Evolutionary conservation across 1,139 yeast species (phyloP).

Genomic region (Trichomonascaceae sp.): DNA sequence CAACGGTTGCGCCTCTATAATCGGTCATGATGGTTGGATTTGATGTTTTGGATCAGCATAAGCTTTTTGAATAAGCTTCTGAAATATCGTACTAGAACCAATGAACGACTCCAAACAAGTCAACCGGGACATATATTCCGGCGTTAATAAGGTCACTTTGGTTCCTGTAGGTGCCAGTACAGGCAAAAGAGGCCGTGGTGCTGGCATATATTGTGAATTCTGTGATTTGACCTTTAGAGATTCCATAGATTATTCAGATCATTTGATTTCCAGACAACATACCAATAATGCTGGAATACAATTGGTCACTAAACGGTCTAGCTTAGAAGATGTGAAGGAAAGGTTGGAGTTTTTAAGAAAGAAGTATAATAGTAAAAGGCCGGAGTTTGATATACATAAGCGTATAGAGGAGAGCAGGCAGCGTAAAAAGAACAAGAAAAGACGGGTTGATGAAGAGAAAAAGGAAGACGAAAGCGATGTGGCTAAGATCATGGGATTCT

Average conservation of each 20-base stretch:
- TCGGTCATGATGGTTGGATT: conserved; percentile 5
- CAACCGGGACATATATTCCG: conserved; percentile 30
- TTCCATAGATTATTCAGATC: conserved; percentile 74
- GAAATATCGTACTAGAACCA: no score
- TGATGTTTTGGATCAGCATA: not conserved
- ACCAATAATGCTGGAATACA: conserved; percentile 30
- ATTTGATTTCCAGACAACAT: conserved; percentile 58
- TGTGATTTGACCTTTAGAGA: conserved; percentile 80
- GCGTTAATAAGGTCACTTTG: conserved; percentile 42
- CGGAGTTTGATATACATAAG: conserved; percentile 39
- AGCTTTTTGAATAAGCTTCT: not conserved
- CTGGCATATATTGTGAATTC: conserved; percentile 77
- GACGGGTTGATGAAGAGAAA: conserved; percentile 23
- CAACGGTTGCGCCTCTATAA: conserved; percentile 42
- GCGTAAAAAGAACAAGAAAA: conserved; percentile 23
- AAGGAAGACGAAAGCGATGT: conserved; percentile 31
- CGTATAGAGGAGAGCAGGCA: conserved; percentile 41
- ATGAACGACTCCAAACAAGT: conserved; percentile 1
- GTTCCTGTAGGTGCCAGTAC: conserved; percentile 40
- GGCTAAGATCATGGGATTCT: conserved; percentile 54
- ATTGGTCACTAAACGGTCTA: conserved; percentile 28
- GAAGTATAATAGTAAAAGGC: conserved; percentile 35
- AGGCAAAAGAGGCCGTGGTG: conserved; percentile 53
- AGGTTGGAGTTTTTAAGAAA: conserved; percentile 29
- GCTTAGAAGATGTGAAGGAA: conserved; percentile 33